These are phyloP conservation scores for Crotalaria pallida DNA, from an alignment of 306 rosid genomes.

Conservation along the genomic window DNA sequence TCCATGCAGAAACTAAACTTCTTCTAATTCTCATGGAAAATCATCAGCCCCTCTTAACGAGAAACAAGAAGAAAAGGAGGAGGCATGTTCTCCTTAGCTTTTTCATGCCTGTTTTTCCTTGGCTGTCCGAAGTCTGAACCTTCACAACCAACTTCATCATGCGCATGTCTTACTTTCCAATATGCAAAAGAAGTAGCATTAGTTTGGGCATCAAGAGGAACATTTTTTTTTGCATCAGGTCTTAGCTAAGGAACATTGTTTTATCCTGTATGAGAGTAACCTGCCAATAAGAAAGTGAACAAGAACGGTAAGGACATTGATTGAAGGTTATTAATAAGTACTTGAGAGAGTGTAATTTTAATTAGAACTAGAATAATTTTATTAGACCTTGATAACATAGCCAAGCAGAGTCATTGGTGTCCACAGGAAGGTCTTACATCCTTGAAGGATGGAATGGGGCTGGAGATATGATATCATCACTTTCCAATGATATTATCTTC, in stretches of 20 bases:
- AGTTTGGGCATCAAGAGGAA: conserved; percentile 42
- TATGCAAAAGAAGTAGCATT: neutral
- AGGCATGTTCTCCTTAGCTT: too few relatives aligned
- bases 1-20: neutral
- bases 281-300: neutral
- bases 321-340: neutral
- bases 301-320: neutral
- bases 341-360: neutral
- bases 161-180: neutral
- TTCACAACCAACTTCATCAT: neutral
- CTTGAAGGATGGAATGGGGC: neutral
- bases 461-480: conserved; percentile 9
- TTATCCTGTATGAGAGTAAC: neutral
- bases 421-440: neutral
- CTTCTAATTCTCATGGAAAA: neutral
- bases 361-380: neutral
- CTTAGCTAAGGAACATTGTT: neutral
- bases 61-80: neutral
- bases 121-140: neutral
- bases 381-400: neutral
- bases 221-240: conserved; percentile 22
- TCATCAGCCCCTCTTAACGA: neutral
- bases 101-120: neutral
- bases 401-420: neutral
- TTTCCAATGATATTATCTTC: conserved; percentile 8